Conservation (phyloP, 352 stramenopile species). For the Phytophthora podocarpi region DNA sequence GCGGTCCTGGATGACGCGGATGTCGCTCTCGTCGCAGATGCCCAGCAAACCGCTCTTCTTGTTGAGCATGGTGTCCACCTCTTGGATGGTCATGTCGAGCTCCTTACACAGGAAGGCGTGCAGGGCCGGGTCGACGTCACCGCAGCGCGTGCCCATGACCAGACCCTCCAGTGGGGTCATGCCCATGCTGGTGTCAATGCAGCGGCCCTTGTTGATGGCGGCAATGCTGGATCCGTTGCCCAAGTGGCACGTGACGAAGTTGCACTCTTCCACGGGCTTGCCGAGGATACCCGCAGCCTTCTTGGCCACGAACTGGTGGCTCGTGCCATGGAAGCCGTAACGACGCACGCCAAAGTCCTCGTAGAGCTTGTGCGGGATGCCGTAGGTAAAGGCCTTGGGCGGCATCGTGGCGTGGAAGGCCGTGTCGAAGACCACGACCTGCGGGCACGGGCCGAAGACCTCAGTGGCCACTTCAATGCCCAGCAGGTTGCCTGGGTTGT, state of each 20-base stretch:
- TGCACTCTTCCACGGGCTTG: conserved; percentile 62
- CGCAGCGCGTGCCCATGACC: conserved; percentile 90
- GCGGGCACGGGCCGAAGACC: conserved; percentile 69
- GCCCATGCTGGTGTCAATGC: conserved; percentile 91
- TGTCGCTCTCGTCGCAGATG: conserved; percentile 84
- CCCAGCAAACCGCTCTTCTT: conserved; percentile 89
- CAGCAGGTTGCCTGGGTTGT: conserved; percentile 89
- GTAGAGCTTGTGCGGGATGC: conserved; percentile 80
- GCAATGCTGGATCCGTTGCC: conserved; percentile 89
- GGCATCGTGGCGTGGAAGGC: conserved; percentile 90
- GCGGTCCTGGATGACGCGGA: conserved; percentile 77
- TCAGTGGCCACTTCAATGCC: conserved; percentile 85
- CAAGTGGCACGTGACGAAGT: conserved; percentile 89
- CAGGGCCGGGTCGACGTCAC: conserved; percentile 87
- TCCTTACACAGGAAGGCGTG: conserved; percentile 76
- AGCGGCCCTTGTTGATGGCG: conserved; percentile 73
- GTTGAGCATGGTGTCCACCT: conserved; percentile 90
- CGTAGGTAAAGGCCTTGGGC: conserved; percentile 82
- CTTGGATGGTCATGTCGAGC: conserved; percentile 67
- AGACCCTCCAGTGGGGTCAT: conserved; percentile 89
- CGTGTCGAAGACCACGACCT: conserved; percentile 92
- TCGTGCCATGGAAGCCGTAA: conserved; percentile 93
- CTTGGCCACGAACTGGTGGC: conserved; percentile 84
- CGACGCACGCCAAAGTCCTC: conserved; percentile 82
- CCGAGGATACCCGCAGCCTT: conserved; percentile 63